Evolutionary conservation across 495 filamentous ascomycete genomes (phyloP), one percentile per base, ranked within the genome.

Genomic region (Penicillium egyptiacum): DNA sequence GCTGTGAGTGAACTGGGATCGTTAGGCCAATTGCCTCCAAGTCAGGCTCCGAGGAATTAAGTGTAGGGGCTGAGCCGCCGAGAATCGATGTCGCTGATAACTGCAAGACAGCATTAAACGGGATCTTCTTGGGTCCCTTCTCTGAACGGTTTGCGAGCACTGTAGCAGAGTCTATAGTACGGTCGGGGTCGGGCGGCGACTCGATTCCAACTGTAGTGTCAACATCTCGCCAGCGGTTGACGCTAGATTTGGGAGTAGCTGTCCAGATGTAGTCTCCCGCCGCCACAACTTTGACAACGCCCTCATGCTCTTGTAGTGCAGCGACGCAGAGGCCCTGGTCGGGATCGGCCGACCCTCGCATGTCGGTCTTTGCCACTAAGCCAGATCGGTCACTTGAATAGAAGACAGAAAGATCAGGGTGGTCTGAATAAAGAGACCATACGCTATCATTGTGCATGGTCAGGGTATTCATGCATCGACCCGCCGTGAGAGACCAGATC

Each of bases 381-480:
- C 94, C 94, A 5, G 90, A 91, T 20, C 92, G 83, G 70, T 98
- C 94, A 63, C 88, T 89, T 31, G 92, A 97, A 73, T 97, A 96
- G 68, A 98, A 96, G 12, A 96, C 83, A 4, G 87, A 87, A 3
- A 98, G 81, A 44, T 87, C 78, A 8, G 92, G 92, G 62, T 96
- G 84, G 50, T 93, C 86, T 0, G 94, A 96, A 66, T 88, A 95
- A 19, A 98, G 80, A 26, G 91, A 94, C 94, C 94, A 98, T 19
- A 98, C 93, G 68, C 92, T 96, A 64, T 95, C 91, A 68, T 94
- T 96, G 69, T 98, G 94, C 94, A 98, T 98, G 16, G 92, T 96
- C 52, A 98, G 79, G 5, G 95, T 98, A 73, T 97, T 89, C 87
- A 97, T 90, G 78, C 94, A 98, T 57, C 94, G 82, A 35, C 93